A percentile compares a stretch with the other conserved stretches of the same genome.
Evolutionary conservation across 768 basidiomycete species (phyloP).

Genomic region (Calocera cornea): DNA sequence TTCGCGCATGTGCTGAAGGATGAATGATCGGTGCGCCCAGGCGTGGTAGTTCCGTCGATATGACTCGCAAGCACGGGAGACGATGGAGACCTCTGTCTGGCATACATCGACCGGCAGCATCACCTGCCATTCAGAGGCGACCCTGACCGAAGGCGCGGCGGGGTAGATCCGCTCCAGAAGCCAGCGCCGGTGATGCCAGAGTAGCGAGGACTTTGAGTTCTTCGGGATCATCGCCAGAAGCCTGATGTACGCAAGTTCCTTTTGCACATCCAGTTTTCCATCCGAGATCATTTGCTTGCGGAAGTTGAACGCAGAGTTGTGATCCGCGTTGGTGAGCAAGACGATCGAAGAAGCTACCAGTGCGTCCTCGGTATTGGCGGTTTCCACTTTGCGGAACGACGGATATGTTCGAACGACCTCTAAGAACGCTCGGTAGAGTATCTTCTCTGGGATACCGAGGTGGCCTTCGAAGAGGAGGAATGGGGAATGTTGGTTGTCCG

Average conservation of each 20-base stretch:
- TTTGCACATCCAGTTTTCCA: constrained; percentile 26
- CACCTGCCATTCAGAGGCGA: constrained; percentile 13
- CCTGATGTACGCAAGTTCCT: constrained; percentile 37
- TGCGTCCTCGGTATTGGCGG: constrained; percentile 13
- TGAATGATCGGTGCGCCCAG: constrained; percentile 48
- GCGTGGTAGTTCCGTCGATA: constrained; percentile 66
- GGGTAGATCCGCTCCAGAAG: constrained; percentile 31
- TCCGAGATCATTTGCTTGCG: constrained; percentile 36
- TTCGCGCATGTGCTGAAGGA: constrained; percentile 22
- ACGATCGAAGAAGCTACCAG: constrained; percentile 34
- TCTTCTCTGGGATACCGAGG: constrained; percentile 51
- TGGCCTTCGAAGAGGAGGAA: constrained; percentile 46
- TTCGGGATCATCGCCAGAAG: constrained; percentile 40
- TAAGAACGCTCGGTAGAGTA: constrained; percentile 40
- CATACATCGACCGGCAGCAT: neutral
- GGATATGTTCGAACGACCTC: constrained; percentile 30
- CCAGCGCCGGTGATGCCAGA: constrained; percentile 65
- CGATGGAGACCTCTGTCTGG: constrained; percentile 35
- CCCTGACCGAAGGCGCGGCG: constrained; percentile 11
- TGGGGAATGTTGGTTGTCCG: constrained; percentile 24
- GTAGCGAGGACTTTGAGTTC: constrained; percentile 48
- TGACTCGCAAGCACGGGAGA: constrained; percentile 39
- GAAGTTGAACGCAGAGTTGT: constrained; percentile 51
- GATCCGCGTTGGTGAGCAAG: constrained; percentile 53
- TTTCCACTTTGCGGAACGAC: constrained; percentile 9